Conservation (phyloP, 2,329 filamentous ascomycete species). For the Aspergillus sp. region DNA sequence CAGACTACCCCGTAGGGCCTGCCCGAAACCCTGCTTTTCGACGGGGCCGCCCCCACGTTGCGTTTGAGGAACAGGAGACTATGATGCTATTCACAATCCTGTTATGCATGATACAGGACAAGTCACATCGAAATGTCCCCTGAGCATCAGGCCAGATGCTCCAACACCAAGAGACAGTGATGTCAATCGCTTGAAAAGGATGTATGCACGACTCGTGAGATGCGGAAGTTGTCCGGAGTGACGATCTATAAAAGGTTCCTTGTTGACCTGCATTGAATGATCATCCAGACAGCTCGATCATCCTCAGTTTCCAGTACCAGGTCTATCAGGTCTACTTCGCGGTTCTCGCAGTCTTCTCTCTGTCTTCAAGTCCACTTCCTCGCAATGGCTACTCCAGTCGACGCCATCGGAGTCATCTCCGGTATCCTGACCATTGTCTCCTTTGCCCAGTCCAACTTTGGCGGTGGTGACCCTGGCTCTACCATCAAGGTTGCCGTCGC, state of each 20-base stretch:
- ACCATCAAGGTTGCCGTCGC: constrained; percentile 20
- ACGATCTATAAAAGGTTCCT: no score
- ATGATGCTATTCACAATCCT: background rate
- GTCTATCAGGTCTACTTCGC: background rate
- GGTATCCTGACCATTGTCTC: constrained; percentile 13
- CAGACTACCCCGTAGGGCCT: background rate
- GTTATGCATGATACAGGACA: background rate
- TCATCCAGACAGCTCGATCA: no score
- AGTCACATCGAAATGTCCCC: background rate
- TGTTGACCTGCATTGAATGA: no score
- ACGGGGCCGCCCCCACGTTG: background rate
- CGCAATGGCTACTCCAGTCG: constrained; percentile 7
- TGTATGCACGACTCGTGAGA: no score
- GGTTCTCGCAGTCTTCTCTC: background rate
- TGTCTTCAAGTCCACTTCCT: background rate
- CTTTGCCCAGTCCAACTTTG: constrained; percentile 15
- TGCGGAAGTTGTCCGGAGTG: no score
- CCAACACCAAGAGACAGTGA: background rate
- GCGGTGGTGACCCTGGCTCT: constrained; percentile 8
- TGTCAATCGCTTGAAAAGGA: no score
- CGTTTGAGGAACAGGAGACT: background rate
- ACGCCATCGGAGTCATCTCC: constrained; percentile 17
- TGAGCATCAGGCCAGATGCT: background rate
- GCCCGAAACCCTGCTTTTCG: background rate
- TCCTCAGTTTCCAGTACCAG: background rate